phyloP scores from a whole-genome alignment of 495 filamentous ascomycete genomes.

The Penicillium odoratum region DNA sequence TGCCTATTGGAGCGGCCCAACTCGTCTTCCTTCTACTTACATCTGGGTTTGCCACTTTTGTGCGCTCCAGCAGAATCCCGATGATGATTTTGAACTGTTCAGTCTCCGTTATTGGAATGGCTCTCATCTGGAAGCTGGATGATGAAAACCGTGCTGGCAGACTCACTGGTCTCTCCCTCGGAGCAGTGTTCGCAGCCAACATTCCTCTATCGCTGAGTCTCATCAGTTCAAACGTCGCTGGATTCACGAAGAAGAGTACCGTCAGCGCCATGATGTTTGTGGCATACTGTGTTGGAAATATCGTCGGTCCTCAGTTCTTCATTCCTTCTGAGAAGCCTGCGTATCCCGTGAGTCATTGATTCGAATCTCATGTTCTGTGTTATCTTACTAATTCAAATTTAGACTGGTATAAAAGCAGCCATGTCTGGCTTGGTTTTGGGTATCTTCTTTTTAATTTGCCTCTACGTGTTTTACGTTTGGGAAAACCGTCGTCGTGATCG shows the following conservation, averaged over 20 bases:
- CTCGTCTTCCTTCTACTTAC: slow-evolving; percentile 38
- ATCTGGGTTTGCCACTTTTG: slow-evolving; percentile 31
- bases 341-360: slow-evolving; percentile 28
- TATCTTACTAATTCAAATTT: not conserved
- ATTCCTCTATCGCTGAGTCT: slow-evolving; percentile 57
- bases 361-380: not conserved
- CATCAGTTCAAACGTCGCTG: slow-evolving; percentile 60
- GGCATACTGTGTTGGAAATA: slow-evolving; percentile 41
- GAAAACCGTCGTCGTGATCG: slow-evolving; percentile 30
- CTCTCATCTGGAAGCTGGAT: slow-evolving; percentile 58
- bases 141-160: slow-evolving; percentile 49
- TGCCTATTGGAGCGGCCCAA: slow-evolving; percentile 38
- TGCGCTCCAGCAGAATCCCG: slow-evolving; percentile 26
- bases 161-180: slow-evolving; percentile 56
- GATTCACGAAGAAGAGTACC: slow-evolving; percentile 63
- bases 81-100: slow-evolving; percentile 36
- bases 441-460: slow-evolving; percentile 26
- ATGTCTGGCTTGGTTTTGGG: slow-evolving; percentile 30
- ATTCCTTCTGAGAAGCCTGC: slow-evolving; percentile 32
- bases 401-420: slow-evolving; percentile 34
- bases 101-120: slow-evolving; percentile 51
- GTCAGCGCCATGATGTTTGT: slow-evolving; percentile 42
- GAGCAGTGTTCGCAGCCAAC: slow-evolving; percentile 49
- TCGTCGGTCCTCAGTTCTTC: slow-evolving; percentile 41
- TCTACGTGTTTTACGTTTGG: slow-evolving; percentile 25